Evolutionary conservation across 306 rosid species (phyloP).

Genomic region (Hippophae gyantsensis): DNA sequence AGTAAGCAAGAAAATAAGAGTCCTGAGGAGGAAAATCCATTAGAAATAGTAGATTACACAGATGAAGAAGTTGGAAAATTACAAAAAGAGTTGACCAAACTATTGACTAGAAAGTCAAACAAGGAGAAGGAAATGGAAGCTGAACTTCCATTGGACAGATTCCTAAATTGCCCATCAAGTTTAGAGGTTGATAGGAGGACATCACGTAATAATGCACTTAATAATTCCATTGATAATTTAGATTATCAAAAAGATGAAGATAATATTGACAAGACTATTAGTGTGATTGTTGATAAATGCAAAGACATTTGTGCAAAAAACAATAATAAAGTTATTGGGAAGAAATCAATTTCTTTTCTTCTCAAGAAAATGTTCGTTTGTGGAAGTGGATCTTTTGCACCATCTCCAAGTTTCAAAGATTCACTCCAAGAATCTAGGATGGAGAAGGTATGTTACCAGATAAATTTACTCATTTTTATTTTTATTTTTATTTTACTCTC

Average conservation of each 20-base stretch:
- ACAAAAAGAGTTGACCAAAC: slow-evolving; percentile 70
- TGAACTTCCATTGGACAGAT: slow-evolving; percentile 92
- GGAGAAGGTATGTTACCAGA: slow-evolving; percentile 60
- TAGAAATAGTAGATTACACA: slow-evolving; percentile 48
- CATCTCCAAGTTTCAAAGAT: slow-evolving; percentile 66
- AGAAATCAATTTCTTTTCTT: slow-evolving; percentile 80
- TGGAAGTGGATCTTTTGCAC: slow-evolving; percentile 57
- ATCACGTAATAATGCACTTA: slow-evolving; percentile 35
- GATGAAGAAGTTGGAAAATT: slow-evolving; percentile 89
- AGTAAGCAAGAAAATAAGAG: slow-evolving; percentile 30
- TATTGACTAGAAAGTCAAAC: slow-evolving; percentile 55
- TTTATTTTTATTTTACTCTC: neutral
- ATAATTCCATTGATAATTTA: slow-evolving; percentile 25
- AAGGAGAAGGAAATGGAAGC: slow-evolving; percentile 47
- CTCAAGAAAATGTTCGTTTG: slow-evolving; percentile 88
- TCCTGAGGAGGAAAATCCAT: slow-evolving; percentile 34
- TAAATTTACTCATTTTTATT: no score
- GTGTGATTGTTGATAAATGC: slow-evolving; percentile 76
- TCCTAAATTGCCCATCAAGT: slow-evolving; percentile 94
- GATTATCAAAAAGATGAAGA: slow-evolving; percentile 42
- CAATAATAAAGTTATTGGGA: slow-evolving; percentile 50
- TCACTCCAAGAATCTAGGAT: slow-evolving; percentile 83
- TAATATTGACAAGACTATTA: slow-evolving; percentile 77
- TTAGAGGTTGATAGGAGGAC: slow-evolving; percentile 83
- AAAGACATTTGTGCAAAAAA: slow-evolving; percentile 62